Evolutionary conservation across 1,284 basidiomycete species (phyloP).

Genomic region (Fomitopsis schrenkii): DNA sequence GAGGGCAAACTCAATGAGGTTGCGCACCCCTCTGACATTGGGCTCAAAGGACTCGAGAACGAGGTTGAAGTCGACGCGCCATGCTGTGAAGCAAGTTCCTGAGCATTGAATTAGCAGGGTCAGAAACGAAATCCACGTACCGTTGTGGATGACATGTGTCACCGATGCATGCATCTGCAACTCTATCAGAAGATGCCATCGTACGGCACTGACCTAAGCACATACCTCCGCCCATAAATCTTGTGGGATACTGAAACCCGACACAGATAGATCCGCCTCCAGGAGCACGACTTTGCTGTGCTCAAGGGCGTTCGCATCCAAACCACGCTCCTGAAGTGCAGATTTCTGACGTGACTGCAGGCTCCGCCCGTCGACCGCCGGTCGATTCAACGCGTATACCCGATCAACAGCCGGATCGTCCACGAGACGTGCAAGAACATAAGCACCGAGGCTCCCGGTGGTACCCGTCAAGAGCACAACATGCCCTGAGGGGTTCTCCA

Average conservation of each 20-base stretch:
- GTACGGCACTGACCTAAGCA: neutral
- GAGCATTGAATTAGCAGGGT: neutral
- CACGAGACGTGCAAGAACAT: slow-evolving; percentile 24
- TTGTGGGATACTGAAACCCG: slow-evolving; percentile 19
- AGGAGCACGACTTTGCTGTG: slow-evolving; percentile 24
- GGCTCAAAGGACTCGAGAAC: slow-evolving; percentile 15
- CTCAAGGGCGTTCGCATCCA: slow-evolving; percentile 17
- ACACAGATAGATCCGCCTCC: slow-evolving; percentile 22
- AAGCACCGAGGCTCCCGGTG: slow-evolving; percentile 30
- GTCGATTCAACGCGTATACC: slow-evolving; percentile 30
- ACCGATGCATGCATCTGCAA: slow-evolving; percentile 18
- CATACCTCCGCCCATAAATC: slow-evolving; percentile 23
- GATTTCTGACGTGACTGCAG: slow-evolving; percentile 19
- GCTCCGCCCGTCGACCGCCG: slow-evolving; percentile 3
- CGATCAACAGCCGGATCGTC: slow-evolving; percentile 13
- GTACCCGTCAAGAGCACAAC: slow-evolving; percentile 31
- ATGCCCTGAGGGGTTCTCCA: neutral
- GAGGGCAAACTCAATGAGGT: no score
- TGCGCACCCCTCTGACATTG: slow-evolving; percentile 3
- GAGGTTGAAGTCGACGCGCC: slow-evolving; percentile 34
- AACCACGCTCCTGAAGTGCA: slow-evolving; percentile 22
- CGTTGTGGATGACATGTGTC: slow-evolving; percentile 30
- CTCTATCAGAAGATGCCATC: slow-evolving; percentile 4
- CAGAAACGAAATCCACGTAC: neutral
- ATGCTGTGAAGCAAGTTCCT: slow-evolving; percentile 30